A percentile compares a stretch with the other conserved stretches of the same genome.
These are phyloP conservation scores for Fusarium sp. DNA, from an alignment of 2,329 filamentous ascomycete genomes.

Conservation along the genomic window DNA sequence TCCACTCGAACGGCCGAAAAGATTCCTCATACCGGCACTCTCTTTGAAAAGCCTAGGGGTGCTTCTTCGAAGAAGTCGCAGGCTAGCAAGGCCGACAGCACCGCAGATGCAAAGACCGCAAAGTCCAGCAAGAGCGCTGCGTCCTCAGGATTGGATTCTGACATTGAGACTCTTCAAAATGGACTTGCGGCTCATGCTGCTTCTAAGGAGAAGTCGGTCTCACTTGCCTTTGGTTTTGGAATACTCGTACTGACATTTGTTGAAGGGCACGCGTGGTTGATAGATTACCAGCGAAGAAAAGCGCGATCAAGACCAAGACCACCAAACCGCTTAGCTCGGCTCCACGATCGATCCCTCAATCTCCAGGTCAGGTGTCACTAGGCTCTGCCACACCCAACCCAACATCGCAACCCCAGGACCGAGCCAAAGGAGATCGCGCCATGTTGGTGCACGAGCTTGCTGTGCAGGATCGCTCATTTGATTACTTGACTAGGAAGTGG, in stretches of 20 bases:
- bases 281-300: conserved; percentile 51
- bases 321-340: conserved; percentile 57
- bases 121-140: conserved; percentile 51
- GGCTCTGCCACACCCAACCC: conserved; percentile 65
- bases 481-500: conserved; percentile 64
- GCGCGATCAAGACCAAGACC: conserved; percentile 54
- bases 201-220: conserved; percentile 52
- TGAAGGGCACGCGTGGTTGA: conserved; percentile 52
- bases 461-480: conserved; percentile 62
- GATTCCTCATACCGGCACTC: conserved; percentile 63
- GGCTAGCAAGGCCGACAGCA: conserved; percentile 49
- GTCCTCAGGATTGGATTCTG: conserved; percentile 60
- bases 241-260: conserved; percentile 45
- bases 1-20: conserved; percentile 59
- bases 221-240: conserved; percentile 20
- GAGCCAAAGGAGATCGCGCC: conserved; percentile 64
- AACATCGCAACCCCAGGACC: conserved; percentile 63
- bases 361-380: conserved; percentile 66
- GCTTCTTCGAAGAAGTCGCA: conserved; percentile 40
- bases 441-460: conserved; percentile 72
- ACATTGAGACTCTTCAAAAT: conserved; percentile 62
- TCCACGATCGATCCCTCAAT: conserved; percentile 60
- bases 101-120: conserved; percentile 46
- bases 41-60: conserved; percentile 58
- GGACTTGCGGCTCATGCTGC: conserved; percentile 53